Conservation (phyloP, 257 asterid species). For the Mitragyna speciosa region DNA sequence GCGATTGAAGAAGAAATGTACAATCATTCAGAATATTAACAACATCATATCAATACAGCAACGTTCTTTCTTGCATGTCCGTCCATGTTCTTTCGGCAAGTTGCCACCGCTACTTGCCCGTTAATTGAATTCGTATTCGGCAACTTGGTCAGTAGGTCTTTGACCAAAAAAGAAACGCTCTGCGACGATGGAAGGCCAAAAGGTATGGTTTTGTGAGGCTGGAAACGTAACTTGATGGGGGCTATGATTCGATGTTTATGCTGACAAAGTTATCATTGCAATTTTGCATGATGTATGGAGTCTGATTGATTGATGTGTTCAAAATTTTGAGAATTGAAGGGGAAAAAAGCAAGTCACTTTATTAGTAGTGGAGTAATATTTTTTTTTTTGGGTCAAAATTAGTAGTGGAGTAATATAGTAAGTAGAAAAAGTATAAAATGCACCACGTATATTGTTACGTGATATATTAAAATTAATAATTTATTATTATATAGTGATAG, state of each 20-base stretch:
- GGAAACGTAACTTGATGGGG: background rate
- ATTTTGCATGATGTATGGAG: slow-evolving; percentile 30
- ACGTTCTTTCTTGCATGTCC: no score
- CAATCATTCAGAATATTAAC: background rate
- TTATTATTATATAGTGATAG: no score
- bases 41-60: no score
- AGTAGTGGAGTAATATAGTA: no score
- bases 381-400: no score
- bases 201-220: background rate
- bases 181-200: background rate
- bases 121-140: background rate
- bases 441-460: no score
- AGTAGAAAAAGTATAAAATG: no score
- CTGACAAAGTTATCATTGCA: slow-evolving; percentile 38
- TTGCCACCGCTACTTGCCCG: background rate
- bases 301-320: slow-evolving; percentile 32
- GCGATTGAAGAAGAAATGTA: background rate
- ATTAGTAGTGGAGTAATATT: no score
- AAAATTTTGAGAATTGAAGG: background rate
- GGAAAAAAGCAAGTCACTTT: background rate
- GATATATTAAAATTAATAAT: no score
- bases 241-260: slow-evolving; percentile 12
- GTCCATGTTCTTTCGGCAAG: no score
- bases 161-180: background rate
- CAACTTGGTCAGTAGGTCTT: background rate